Base-by-base conservation (phyloP, 306 rosid genomes). In the Vicia sativa region DNA sequence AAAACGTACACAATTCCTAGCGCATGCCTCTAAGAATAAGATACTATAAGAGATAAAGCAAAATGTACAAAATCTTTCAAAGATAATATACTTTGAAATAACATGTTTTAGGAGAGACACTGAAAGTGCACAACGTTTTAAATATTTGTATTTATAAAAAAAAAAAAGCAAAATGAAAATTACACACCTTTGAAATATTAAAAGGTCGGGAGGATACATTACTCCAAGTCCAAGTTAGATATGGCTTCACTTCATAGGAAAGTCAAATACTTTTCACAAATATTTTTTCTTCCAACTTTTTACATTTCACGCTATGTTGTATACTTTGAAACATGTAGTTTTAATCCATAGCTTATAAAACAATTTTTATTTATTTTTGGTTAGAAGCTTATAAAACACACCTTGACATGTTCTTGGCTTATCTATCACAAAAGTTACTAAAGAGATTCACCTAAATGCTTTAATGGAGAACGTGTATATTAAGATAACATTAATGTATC, bases 231-330 rank as follows among this genome's bases (percentile, higher is more conserved):
- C 57, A 50, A 19, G 18, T 50, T 50, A 50, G 53, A 11, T 18
- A 49, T 18, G 72, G 18, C 76, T 79, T 79, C 52, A 6, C 83
- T 79, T 74, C 11, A 42, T 39, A 28, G 73, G 54, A 64, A 79
- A 79, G 76, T 70, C 44, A 56, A 56, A 19, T 41, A 39, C 46
- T 49, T 2, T 68, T 45, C 21, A 68, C 9, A 43, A 5, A 19
- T 7, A 34, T 34, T 6, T 34, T 62, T 46, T 37, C 0, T 19
- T n/a, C 42, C 26, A 15, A 57, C 25, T 60, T 60, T 74, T 74
- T 53, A 18, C 37, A 62, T 70, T 69, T 71, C 69, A 70, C 74
- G 70, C 49, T 14, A 74, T 68, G 50, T 62, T 73, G 12, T 45
- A 18, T 28, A 45, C 43, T 54, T 42, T 29, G 23, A 59, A 52